Evolutionary conservation across 2,329 filamentous ascomycete species (phyloP).

Genomic region (Chaetothyriales sp.): DNA sequence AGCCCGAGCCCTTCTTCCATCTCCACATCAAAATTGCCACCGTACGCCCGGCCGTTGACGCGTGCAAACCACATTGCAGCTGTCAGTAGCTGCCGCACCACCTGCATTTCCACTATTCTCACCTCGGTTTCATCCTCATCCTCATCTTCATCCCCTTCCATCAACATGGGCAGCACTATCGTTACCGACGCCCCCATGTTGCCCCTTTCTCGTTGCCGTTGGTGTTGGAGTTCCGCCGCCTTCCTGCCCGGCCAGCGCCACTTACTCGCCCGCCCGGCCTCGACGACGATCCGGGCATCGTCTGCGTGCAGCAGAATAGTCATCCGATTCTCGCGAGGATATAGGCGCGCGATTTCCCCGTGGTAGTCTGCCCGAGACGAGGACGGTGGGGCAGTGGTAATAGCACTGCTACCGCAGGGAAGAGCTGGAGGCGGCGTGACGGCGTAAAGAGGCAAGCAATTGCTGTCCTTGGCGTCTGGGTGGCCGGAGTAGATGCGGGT

Average conservation of each 20-base stretch:
- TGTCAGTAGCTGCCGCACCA: neutral
- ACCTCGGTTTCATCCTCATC: neutral
- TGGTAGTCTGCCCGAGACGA: neutral
- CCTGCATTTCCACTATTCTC: neutral
- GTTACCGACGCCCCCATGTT: neutral
- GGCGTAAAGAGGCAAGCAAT: no score
- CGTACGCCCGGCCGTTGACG: neutral
- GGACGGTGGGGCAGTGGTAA: neutral
- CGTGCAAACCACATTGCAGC: neutral
- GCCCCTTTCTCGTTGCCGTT: no score
- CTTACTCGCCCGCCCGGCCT: no score
- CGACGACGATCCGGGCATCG: no score
- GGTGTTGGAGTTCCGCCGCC: no score
- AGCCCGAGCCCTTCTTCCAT: neutral
- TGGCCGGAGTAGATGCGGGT: neutral
- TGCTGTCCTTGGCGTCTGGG: neutral
- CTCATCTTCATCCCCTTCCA: neutral
- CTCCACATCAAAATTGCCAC: neutral
- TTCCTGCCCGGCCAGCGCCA: no score
- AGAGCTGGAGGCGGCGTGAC: neutral
- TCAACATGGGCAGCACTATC: neutral
- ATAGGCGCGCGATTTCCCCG: neutral
- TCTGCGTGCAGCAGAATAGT: no score
- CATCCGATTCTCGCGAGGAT: no score
- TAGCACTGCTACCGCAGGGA: neutral